These are phyloP conservation scores for Colletotrichum salicis DNA, from an alignment of 2,329 filamentous ascomycete genomes.

Conservation along the genomic window DNA sequence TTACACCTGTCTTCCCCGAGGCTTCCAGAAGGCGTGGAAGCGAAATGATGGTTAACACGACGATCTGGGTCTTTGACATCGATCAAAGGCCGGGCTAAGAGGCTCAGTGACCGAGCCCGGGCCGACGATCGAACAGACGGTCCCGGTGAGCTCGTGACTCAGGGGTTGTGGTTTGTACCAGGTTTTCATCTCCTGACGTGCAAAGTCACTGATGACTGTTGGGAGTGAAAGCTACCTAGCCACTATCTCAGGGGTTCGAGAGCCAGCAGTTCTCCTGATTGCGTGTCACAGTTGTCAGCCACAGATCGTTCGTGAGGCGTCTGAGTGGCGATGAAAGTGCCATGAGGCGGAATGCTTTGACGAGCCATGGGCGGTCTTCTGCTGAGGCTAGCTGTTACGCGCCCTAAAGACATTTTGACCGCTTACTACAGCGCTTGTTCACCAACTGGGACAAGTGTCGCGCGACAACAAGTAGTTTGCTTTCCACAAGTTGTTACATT, in stretches of 20 bases:
- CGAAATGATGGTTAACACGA: conserved; percentile 2
- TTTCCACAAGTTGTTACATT: not conserved
- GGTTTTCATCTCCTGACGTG: not conserved
- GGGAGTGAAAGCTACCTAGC: not conserved
- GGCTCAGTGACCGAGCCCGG: not conserved
- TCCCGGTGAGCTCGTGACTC: not conserved
- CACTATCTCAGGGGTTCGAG: not conserved
- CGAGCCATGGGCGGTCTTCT: not conserved
- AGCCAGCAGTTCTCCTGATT: not conserved
- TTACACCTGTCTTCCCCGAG: not conserved
- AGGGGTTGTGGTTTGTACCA: not conserved
- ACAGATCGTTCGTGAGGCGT: not conserved
- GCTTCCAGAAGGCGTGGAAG: conserved; percentile 11
- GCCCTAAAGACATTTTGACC: not conserved
- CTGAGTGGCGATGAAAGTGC: not conserved
- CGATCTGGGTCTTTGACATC: not conserved
- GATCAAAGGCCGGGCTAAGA: not conserved
- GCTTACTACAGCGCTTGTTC: not conserved
- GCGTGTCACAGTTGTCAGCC: not conserved
- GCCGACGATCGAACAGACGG: too few relatives aligned
- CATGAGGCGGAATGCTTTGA: not conserved
- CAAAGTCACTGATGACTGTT: not conserved
- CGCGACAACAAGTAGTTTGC: not conserved
- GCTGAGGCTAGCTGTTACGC: not conserved
- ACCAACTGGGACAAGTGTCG: not conserved